phyloP scores from a whole-genome alignment of 2,329 filamentous ascomycete species.

The Trichoderma brevicompactum region DNA sequence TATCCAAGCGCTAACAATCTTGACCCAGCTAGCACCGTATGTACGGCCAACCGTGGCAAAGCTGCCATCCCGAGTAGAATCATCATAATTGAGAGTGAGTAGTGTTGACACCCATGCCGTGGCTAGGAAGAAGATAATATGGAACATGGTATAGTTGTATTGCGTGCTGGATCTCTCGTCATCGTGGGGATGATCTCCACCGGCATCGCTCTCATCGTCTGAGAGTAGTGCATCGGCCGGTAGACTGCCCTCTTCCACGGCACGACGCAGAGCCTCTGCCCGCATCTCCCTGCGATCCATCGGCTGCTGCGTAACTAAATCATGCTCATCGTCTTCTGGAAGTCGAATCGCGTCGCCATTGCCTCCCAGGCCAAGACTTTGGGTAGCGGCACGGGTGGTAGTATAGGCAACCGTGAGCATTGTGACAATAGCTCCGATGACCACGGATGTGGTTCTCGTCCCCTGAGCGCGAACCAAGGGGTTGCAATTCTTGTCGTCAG shows the following conservation, averaged over 20 bases:
- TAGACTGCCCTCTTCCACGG: conserved; percentile 88
- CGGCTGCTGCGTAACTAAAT: conserved; percentile 85
- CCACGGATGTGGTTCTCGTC: conserved; percentile 85
- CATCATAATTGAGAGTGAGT: conserved; percentile 74
- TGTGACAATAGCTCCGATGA: conserved; percentile 92
- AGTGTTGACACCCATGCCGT: conserved; percentile 96
- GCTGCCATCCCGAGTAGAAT: conserved; percentile 65
- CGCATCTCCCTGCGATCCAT: conserved; percentile 84
- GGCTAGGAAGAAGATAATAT: conserved; percentile 95
- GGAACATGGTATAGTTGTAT: conserved; percentile 96
- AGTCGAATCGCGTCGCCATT: conserved; percentile 57
- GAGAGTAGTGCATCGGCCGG: conserved; percentile 88
- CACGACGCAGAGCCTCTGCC: conserved; percentile 84
- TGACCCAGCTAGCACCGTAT: conserved; percentile 98
- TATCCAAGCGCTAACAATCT: conserved; percentile 96
- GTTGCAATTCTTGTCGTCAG: conserved; percentile 91
- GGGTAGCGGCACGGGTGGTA: conserved; percentile 92
- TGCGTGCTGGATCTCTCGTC: conserved; percentile 89
- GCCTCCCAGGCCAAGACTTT: conserved; percentile 75
- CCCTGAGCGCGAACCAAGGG: conserved; percentile 84
- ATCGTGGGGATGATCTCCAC: conserved; percentile 69
- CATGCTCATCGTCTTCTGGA: conserved; percentile 79
- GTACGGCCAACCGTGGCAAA: conserved; percentile 94
- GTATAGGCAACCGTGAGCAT: conserved; percentile 98
- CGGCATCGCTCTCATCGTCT: conserved; percentile 68